Evolutionary conservation across 331 rosid genomes (phyloP).

Genomic region (Acacia pycnantha): DNA sequence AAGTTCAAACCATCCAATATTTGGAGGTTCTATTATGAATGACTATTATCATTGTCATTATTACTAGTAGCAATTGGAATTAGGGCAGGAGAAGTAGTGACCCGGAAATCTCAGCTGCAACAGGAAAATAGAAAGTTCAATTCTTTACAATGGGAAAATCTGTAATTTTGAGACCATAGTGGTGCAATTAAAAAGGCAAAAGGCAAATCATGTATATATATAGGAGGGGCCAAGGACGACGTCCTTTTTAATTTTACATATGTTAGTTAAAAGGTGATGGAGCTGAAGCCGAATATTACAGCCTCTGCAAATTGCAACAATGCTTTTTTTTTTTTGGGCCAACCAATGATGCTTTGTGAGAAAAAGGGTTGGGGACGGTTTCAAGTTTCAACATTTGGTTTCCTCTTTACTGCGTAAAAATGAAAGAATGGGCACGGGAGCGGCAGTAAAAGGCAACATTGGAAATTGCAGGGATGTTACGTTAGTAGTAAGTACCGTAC

Average conservation of each 20-base stretch:
- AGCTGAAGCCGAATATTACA: background rate
- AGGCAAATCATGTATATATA: background rate
- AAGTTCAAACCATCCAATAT: background rate
- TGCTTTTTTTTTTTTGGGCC: no score
- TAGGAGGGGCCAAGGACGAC: background rate
- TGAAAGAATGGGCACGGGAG: background rate
- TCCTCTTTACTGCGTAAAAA: constrained; percentile 26
- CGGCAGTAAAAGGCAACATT: background rate
- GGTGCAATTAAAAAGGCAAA: background rate
- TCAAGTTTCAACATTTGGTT: constrained; percentile 23
- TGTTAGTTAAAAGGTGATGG: background rate
- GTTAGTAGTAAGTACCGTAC: background rate
- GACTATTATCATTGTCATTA: no score
- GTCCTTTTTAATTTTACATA: background rate
- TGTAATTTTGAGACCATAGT: background rate
- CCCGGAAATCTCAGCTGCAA: background rate
- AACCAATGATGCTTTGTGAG: no score
- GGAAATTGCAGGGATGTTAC: constrained; percentile 53
- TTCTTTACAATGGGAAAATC: background rate
- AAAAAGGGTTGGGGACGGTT: constrained; percentile 5
- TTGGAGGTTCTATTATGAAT: background rate
- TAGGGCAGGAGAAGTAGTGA: background rate
- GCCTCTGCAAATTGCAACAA: background rate
- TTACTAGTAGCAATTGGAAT: background rate
- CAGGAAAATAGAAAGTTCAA: background rate